phyloP scores from a whole-genome alignment of 2,329 filamentous ascomycete genomes.

The Pyrenophora teres region DNA sequence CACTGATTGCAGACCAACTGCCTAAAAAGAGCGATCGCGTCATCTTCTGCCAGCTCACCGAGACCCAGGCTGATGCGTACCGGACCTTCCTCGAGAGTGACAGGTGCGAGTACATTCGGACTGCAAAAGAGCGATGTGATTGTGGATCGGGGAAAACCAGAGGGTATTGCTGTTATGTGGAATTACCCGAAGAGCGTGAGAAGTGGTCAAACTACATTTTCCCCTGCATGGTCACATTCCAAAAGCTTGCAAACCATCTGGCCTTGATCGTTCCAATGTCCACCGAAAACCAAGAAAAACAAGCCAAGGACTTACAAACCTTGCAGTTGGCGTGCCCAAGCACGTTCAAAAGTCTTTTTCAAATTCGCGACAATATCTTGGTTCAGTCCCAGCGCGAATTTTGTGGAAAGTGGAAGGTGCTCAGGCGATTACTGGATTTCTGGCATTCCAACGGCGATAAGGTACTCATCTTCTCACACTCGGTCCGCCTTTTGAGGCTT shows the following conservation, averaged over 20 bases:
- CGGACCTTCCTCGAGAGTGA: conserved; percentile 77
- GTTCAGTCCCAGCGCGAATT: conserved; percentile 86
- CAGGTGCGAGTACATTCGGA: conserved; percentile 70
- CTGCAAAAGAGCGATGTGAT: conserved; percentile 68
- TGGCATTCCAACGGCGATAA: conserved; percentile 93
- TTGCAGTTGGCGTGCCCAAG: conserved; percentile 76
- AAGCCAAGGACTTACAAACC: conserved; percentile 74
- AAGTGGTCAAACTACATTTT: conserved; percentile 82
- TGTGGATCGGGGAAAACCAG: conserved; percentile 71
- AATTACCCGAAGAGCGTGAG: conserved; percentile 59
- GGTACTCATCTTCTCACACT: conserved; percentile 93
- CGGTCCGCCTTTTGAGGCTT: conserved; percentile 81
- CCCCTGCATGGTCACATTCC: conserved; percentile 77
- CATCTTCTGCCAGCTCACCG: conserved; percentile 90
- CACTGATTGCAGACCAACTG: conserved; percentile 85
- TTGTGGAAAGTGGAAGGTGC: conserved; percentile 94
- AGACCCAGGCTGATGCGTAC: conserved; percentile 80
- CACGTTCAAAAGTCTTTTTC: conserved; percentile 74
- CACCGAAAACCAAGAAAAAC: conserved; percentile 70
- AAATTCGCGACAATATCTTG: conserved; percentile 75
- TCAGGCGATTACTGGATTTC: conserved; percentile 83
- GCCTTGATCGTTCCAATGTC: conserved; percentile 77
- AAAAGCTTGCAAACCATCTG: conserved; percentile 92
- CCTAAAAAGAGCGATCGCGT: conserved; percentile 94
- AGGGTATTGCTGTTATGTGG: conserved; percentile 79